Base-by-base conservation (phyloP, 495 filamentous ascomycete genomes). In the Xylaria bambusicola region DNA sequence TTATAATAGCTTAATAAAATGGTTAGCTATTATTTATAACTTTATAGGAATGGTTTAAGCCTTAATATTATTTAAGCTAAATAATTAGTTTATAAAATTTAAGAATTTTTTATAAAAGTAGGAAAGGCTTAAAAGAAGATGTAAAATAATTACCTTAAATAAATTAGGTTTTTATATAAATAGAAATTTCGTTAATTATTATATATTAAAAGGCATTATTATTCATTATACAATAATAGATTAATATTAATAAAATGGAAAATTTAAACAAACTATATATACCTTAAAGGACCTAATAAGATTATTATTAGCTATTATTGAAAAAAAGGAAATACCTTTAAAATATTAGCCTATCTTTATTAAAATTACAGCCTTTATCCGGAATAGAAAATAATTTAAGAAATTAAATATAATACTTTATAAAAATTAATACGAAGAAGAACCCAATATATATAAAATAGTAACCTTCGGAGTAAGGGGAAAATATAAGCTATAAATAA, bases 81-180 rank as follows among this genome's bases (percentile, higher is more conserved):
- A 51, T n/a, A n/a, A 35, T 9, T 51, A 51, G 48, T 51, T 51
- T 33, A n/a, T 20, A 35, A 51, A 51, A 15, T 33, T 51, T 51
- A 33, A 51, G 18, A n/a, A 18, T 4, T 20, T 51, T 51, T 35
- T 51, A 35, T 10, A 51, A 33, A 51, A 51, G 10, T 51, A 51
- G 20, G 20, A 51, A 35, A 51, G 35, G 35, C 27, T 36, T 51
- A 51, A 51, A 51, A 33, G 18, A 51, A 3, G 20, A 1, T 51
- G 20, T 17, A 33, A 20, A 2, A 18, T 18, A 18, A n/a, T 51
- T 51, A 51, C 10, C 9, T 15, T 38, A 6, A 15, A 38, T 15
- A 38, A 38, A 15, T 13, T 38, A 8, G 13, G 13, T 3, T 7
- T 35, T 33, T 20, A 51, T 20, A 1, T 36, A 20, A 51, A 51